Base-by-base conservation (phyloP, 352 stramenopile species). In the Pythium biforme region DNA sequence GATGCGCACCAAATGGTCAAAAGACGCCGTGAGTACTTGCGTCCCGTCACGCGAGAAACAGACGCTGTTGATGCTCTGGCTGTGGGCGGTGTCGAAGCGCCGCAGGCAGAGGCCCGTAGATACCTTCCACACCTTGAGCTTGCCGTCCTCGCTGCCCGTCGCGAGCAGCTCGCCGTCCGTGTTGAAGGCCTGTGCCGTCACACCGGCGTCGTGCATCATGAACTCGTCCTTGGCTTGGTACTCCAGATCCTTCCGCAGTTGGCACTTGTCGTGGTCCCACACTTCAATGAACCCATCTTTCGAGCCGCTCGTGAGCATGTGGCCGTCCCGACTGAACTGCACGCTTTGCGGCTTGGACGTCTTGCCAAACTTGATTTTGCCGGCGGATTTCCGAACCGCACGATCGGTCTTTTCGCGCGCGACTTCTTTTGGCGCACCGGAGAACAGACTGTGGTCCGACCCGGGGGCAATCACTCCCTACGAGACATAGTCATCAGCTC, bases 261-360 rank as follows among this genome's bases (percentile, higher is more conserved):
- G 87, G 62, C 88, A 96, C 49, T 94, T 96, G 45, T 97, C 88
- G 60, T 82, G 75, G 73, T 97, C 89, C 92, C 92, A 98, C 40
- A 97, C 83, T 69, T 98, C 95, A 33, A 98, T 84, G 62, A 98
- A 96, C 6, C 94, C 94, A 70, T 98, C 95, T 46, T 96, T 97
- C 0, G 89, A 89, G n/a, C 92, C 94, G 4, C 91, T 98, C 10
- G 97, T 85, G 4, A 98, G 76, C 70, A 93, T 90, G 20, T 75
- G 75, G 25, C 89, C 91, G 62, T 97, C 89, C 0, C 81, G 75
- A 73, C 88, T 90, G 70, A 98, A 98, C 46, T 85, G 74, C 10
- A 81, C 84, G 39, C 76, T 90, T 62, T 97, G 86, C 5, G 90
- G 84, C 56, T 77, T 79, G 17, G 83, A 96, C 27, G 82, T 80